Percentiles rank a stretch among this genome's conserved stretches.
Evolutionary conservation across 352 stramenopile species (phyloP).

Genomic region (Stephanocyclus meneghinianus): DNA sequence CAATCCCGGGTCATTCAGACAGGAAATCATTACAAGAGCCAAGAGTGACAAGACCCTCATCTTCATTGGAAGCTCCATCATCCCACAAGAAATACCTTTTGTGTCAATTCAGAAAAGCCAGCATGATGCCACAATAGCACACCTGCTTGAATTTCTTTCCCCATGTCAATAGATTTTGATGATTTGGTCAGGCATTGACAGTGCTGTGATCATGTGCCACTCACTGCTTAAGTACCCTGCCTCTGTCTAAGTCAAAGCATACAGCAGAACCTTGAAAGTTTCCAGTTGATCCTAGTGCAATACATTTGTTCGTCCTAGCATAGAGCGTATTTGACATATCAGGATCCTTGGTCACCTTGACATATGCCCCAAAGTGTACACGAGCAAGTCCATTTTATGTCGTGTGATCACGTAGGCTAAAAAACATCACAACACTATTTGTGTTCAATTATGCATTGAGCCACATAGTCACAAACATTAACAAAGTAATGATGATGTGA

Average conservation of each 20-base stretch:
- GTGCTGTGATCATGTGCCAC: background rate
- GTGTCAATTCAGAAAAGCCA: background rate
- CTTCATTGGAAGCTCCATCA: background rate
- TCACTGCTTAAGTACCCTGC: background rate
- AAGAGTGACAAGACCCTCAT: background rate
- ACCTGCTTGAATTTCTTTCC: background rate
- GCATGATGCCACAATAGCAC: background rate
- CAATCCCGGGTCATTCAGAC: conserved; percentile 9
- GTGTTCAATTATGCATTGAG: conserved; percentile 7
- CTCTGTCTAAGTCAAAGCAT: background rate
- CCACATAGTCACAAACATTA: conserved; percentile 8
- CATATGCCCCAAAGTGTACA: background rate
- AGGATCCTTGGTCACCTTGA: background rate
- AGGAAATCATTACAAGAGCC: background rate
- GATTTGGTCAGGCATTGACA: conserved; percentile 9
- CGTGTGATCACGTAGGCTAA: background rate
- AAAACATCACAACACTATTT: background rate
- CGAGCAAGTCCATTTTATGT: background rate
- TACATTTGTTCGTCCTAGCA: background rate
- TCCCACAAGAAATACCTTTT: background rate
- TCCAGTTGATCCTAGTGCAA: background rate
- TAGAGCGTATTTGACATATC: background rate
- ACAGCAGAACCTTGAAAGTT: too few relatives aligned
- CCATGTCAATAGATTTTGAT: background rate
- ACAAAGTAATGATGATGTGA: background rate